Base-by-base conservation (phyloP, 768 basidiomycete genomes). In the Serendipita sp. region DNA sequence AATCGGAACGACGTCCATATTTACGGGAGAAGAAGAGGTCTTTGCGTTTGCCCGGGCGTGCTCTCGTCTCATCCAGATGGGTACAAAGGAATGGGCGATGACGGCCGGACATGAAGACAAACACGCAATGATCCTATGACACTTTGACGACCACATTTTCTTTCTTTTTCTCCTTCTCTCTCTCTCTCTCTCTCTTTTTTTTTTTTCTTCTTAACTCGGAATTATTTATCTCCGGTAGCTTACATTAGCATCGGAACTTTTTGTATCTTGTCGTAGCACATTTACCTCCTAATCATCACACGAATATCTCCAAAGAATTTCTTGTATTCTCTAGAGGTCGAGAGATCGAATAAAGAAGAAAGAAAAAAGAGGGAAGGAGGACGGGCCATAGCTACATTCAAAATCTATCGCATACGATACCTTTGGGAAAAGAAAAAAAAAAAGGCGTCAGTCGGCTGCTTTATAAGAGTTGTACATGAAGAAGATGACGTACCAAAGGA, bases 1-100 rank as follows among this genome's bases (percentile, higher is more conserved):
- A 18, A 87, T 95, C 16, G 89, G 92, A 38, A 78, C 79, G 1
- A 91, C 88, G 67, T 87, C 92, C 47, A 88, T 99, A 77, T 98
- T 98, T 72, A 87, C 86, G 0, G 94, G 95, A 2, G 94, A 98
- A 70, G 96, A 98, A 73, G 96, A 98, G 74, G 73, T 97, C 0
- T 99, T 99, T 72, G 96, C 96, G 0, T 99, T 97, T 73, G 93
- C 92, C 10, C 82, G 96, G 41, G 94, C 94, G 18, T 92, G 89
- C 71, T 91, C 88, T 28, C 80, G 91, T 48, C 76, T 92, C 16
- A 87, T 90, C 51, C 83, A 92, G 73, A 92, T 92, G 90, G 91
- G 92, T 15, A 92, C 89, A 71, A 86, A 80, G 69, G 88, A 93
- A 69, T 95, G 92, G 92, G 80, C 81, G 2, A 80, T 82, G 71